phyloP scores from a whole-genome alignment of 768 basidiomycete species.

The Leucogyrophana mollusca region DNA sequence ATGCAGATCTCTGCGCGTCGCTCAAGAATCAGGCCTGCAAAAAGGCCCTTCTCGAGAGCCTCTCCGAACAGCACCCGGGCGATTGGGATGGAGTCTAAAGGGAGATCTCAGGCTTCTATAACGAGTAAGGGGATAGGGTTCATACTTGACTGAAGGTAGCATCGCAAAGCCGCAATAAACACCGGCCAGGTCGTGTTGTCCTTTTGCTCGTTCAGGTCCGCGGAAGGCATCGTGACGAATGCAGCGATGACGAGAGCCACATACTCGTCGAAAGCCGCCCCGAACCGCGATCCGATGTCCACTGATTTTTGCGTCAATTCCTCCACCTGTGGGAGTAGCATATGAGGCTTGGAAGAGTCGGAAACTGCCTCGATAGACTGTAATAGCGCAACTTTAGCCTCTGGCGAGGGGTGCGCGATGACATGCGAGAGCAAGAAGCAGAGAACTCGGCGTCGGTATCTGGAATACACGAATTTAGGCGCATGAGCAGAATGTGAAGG shows the following conservation, averaged over 20 bases:
- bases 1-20: slow-evolving; percentile 56
- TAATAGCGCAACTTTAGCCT: slow-evolving; percentile 55
- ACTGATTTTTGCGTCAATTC: slow-evolving; percentile 25
- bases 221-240: slow-evolving; percentile 48
- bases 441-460: slow-evolving; percentile 69
- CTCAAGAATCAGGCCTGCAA: slow-evolving; percentile 47
- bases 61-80: slow-evolving; percentile 41
- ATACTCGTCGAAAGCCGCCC: slow-evolving; percentile 34
- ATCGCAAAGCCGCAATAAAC: slow-evolving; percentile 43
- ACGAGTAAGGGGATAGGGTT: slow-evolving; percentile 1
- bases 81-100: slow-evolving; percentile 37
- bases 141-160: slow-evolving; percentile 48
- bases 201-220: slow-evolving; percentile 43
- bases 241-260: slow-evolving; percentile 38
- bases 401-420: slow-evolving; percentile 48
- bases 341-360: slow-evolving; percentile 45
- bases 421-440: slow-evolving; percentile 84
- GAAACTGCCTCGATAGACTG: slow-evolving; percentile 38
- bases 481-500: not conserved
- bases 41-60: slow-evolving; percentile 55
- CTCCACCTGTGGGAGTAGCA: slow-evolving; percentile 60
- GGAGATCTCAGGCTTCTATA: slow-evolving; percentile 3
- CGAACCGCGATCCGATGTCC: slow-evolving; percentile 33
- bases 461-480: slow-evolving; percentile 21
- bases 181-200: slow-evolving; percentile 46